A percentile compares a stretch with the other conserved stretches of the same genome.
Evolutionary conservation across 2,329 filamentous ascomycete genomes (phyloP).

Genomic region (Penicillium sp.): DNA sequence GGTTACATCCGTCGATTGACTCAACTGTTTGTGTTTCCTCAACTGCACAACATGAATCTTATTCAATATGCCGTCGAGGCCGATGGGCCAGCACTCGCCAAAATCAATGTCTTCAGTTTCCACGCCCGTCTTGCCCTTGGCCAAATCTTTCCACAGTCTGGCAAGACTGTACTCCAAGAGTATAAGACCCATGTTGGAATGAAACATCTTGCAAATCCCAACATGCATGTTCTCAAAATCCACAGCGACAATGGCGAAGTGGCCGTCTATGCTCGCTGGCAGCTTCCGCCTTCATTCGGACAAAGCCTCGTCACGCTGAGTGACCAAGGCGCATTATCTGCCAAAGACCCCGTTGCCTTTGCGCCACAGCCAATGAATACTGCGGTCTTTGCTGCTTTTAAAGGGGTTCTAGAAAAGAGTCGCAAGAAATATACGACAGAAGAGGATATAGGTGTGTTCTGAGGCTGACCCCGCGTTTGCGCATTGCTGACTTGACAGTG

Average conservation of each 20-base stretch:
- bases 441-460: conserved; percentile 27
- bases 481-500: conserved; percentile 15
- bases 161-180: conserved; percentile 25
- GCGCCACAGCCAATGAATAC: conserved; percentile 50
- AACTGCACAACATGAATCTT: neutral
- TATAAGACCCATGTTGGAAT: conserved; percentile 40
- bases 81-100: conserved; percentile 46
- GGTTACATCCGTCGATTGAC: too few relatives aligned
- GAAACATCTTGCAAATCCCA: conserved; percentile 45
- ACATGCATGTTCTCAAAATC: conserved; percentile 45
- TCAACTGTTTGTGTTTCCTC: too few relatives aligned
- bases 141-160: conserved; percentile 40
- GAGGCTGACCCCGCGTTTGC: conserved; percentile 4
- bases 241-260: conserved; percentile 37
- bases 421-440: conserved; percentile 22
- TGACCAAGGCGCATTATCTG: conserved; percentile 41
- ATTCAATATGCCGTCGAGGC: conserved; percentile 43
- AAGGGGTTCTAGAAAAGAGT: conserved; percentile 16
- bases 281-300: conserved; percentile 29
- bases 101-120: conserved; percentile 53
- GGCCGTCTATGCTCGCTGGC: conserved; percentile 55
- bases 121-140: conserved; percentile 39
- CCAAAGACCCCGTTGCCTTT: conserved; percentile 36
- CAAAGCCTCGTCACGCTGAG: conserved; percentile 35
- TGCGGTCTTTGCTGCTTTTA: conserved; percentile 33